These are phyloP conservation scores for Chytriomyces sp. DNA, from an alignment of 192 early-diverging fungal species.

Conservation along the genomic window DNA sequence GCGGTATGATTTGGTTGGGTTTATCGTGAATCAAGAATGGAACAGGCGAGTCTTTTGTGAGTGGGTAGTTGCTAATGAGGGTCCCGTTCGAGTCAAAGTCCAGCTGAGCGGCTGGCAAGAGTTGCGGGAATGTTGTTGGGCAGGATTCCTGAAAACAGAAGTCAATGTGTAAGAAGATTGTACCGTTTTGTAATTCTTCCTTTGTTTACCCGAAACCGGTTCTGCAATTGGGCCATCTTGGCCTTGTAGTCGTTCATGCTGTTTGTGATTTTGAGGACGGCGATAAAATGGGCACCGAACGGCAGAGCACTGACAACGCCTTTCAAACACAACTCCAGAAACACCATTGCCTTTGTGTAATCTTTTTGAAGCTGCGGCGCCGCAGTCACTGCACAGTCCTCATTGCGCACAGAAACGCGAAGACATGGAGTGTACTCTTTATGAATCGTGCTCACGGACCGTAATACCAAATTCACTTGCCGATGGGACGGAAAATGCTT, in stretches of 20 bases:
- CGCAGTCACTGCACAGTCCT: not conserved
- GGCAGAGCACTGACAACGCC: slow-evolving; percentile 14
- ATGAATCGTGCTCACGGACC: slow-evolving; percentile 24
- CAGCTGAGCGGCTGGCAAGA: slow-evolving; percentile 12
- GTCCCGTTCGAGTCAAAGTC: slow-evolving; percentile 36
- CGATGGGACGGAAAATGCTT: slow-evolving; percentile 27
- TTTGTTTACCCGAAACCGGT: slow-evolving; percentile 26
- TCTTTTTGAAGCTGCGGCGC: slow-evolving; percentile 16
- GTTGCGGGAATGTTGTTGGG: slow-evolving; percentile 25
- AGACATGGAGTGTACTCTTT: slow-evolving; percentile 14
- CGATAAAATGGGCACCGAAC: slow-evolving; percentile 15
- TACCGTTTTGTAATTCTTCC: no score
- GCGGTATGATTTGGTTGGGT: not conserved
- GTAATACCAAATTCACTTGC: slow-evolving; percentile 25
- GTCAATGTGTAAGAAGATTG: no score
- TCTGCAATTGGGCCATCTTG: slow-evolving; percentile 4
- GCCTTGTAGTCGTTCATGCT: slow-evolving; percentile 26
- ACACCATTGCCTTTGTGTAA: slow-evolving; percentile 25
- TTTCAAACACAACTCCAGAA: slow-evolving; percentile 18
- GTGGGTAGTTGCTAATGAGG: slow-evolving; percentile 34
- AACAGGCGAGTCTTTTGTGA: not conserved
- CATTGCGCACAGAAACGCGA: slow-evolving; percentile 21
- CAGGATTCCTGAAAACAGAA: no score
- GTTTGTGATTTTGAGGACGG: slow-evolving; percentile 11
- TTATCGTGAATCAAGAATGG: slow-evolving; percentile 20